Percentiles rank a stretch among this genome's conserved stretches.
Conservation (phyloP, 192 early-diverging fungal species). For the Mortierella antarctica region DNA sequence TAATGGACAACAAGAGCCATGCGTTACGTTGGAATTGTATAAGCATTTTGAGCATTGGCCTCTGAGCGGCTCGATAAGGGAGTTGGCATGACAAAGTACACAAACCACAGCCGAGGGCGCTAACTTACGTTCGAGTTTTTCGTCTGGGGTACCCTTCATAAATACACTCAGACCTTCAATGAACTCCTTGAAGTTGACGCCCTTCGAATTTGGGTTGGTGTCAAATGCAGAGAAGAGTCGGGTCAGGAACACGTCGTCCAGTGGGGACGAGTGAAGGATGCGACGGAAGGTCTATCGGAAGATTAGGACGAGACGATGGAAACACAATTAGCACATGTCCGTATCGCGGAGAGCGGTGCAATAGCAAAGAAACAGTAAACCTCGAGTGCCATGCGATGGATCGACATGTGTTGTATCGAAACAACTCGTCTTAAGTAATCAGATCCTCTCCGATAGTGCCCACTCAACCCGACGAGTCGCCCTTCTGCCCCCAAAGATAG, state of each 20-base stretch:
- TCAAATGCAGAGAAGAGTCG: conserved; percentile 85
- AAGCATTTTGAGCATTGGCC: conserved; percentile 19
- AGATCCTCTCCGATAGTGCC: too few relatives aligned
- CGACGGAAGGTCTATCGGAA: conserved; percentile 41
- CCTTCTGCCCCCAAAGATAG: too few relatives aligned
- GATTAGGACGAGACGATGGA: not conserved
- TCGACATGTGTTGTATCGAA: too few relatives aligned
- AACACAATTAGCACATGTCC: not conserved
- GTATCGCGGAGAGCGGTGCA: not conserved
- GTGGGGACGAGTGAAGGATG: conserved; percentile 60
- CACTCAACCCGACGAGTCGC: too few relatives aligned
- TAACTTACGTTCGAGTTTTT: conserved; percentile 76
- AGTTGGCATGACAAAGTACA: not conserved
- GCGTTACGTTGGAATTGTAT: too few relatives aligned
- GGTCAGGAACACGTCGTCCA: conserved; percentile 79
- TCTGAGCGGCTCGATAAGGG: not conserved
- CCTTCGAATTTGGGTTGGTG: conserved; percentile 59
- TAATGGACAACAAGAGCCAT: conserved; percentile 30
- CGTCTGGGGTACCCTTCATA: conserved; percentile 81
- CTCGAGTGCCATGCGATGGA: too few relatives aligned
- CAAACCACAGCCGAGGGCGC: too few relatives aligned
- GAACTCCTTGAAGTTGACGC: conserved; percentile 60
- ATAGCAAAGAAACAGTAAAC: conserved; percentile 4
- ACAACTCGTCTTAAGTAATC: too few relatives aligned
- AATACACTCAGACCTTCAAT: conserved; percentile 77